phyloP scores from a whole-genome alignment of 225 moss, liverwort and hornwort species.

The Antitrichia curtipendula region DNA sequence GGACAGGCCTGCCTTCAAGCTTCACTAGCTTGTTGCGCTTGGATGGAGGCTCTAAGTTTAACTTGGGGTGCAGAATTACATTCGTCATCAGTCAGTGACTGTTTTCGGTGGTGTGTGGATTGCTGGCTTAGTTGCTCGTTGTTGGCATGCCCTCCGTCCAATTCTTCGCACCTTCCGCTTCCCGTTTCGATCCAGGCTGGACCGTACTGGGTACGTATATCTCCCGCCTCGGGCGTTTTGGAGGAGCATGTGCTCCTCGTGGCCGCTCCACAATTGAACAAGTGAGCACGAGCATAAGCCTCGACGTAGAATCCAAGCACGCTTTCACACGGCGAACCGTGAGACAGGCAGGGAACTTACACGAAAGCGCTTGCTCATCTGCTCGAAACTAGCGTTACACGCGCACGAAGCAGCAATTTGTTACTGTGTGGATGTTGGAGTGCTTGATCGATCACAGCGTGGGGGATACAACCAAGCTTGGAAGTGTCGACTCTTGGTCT shows the following conservation, averaged over 20 bases:
- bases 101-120: not conserved
- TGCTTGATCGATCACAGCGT: not conserved
- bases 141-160: not conserved
- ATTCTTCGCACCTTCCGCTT: not conserved
- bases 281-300: not conserved
- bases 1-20: not conserved
- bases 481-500: not conserved
- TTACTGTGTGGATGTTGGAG: not conserved
- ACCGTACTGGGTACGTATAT: not conserved
- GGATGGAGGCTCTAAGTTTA: not conserved
- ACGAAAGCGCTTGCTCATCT: not conserved
- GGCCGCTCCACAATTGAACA: not conserved
- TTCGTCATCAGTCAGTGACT: not conserved
- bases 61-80: not conserved
- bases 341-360: not conserved
- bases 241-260: slow-evolving; percentile 20
- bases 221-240: not conserved
- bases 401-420: not conserved
- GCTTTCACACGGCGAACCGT: not conserved
- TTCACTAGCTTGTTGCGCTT: not conserved
- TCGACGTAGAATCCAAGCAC: not conserved
- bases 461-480: not conserved
- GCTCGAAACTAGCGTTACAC: not conserved
- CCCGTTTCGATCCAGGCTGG: not conserved
- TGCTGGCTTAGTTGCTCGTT: not conserved